Evolutionary conservation across 106 monocot genomes (phyloP).

Genomic region (Acorus calamus): DNA sequence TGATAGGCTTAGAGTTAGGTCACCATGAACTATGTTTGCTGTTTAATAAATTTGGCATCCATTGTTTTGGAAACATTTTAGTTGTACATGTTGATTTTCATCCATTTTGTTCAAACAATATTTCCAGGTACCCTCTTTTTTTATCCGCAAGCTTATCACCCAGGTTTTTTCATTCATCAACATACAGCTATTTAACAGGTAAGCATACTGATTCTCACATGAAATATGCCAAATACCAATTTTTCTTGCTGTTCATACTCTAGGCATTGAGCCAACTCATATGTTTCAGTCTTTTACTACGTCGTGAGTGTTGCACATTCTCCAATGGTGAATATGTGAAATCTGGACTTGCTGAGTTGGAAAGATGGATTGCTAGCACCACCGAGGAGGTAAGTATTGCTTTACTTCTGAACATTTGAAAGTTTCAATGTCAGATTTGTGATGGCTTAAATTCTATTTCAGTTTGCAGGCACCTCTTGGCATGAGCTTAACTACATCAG

Average conservation of each 20-base stretch:
- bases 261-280: not conserved
- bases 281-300: slow-evolving; percentile 53
- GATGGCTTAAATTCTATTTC: not conserved
- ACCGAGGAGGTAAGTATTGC: slow-evolving; percentile 52
- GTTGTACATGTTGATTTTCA: not conserved
- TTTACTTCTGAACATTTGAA: not conserved
- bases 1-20: too few relatives aligned
- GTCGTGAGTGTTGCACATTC: slow-evolving; percentile 93
- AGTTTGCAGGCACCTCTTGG: slow-evolving; percentile 94
- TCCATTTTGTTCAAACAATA: not conserved
- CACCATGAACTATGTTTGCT: too few relatives aligned
- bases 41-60: too few relatives aligned
- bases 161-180: slow-evolving; percentile 89
- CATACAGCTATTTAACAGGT: slow-evolving; percentile 90
- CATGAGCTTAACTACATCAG: slow-evolving; percentile 91
- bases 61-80: not conserved
- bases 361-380: slow-evolving; percentile 66
- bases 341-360: slow-evolving; percentile 70
- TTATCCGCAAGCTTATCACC: slow-evolving; percentile 69
- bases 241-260: not conserved
- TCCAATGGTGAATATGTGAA: slow-evolving; percentile 95
- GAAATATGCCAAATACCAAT: not conserved
- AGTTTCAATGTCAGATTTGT: too few relatives aligned
- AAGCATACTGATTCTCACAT: not conserved
- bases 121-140: slow-evolving; percentile 72